These are phyloP conservation scores for Thuja plicata DNA, from an alignment of 83 land plant species.

Conservation along the genomic window DNA sequence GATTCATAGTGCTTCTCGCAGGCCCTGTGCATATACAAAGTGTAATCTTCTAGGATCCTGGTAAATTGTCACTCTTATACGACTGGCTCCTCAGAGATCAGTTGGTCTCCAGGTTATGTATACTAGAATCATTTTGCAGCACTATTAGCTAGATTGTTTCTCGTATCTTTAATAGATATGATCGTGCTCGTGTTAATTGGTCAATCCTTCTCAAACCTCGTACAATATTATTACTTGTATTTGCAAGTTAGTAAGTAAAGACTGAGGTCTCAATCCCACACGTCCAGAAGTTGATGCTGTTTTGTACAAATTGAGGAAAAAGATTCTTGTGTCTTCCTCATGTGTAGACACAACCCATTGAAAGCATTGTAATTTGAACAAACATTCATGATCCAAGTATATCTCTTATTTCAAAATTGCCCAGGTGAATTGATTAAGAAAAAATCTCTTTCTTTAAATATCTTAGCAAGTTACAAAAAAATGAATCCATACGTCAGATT, in stretches of 20 bases:
- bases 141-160: constrained; percentile 16
- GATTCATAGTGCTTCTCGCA: constrained; percentile 29
- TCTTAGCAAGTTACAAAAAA: not conserved
- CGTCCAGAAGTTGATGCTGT: not conserved
- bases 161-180: not conserved
- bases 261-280: not conserved
- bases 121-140: constrained; percentile 60
- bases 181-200: not conserved
- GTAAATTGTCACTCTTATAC: constrained; percentile 34
- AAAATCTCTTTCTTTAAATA: not conserved
- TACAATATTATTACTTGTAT: not conserved
- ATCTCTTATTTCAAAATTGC: not conserved
- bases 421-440: not conserved
- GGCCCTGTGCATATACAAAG: constrained; percentile 60
- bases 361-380: not conserved
- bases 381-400: not conserved
- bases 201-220: not conserved
- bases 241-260: not conserved
- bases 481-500: not conserved
- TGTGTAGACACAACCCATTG: not conserved
- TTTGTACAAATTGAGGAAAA: not conserved
- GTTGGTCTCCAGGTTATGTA: constrained; percentile 62
- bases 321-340: not conserved
- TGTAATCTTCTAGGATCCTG: constrained; percentile 55
- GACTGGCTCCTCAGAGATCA: constrained; percentile 59